These are phyloP conservation scores for Kwoniella sp. DNA, from an alignment of 768 basidiomycete species.

Conservation along the genomic window DNA sequence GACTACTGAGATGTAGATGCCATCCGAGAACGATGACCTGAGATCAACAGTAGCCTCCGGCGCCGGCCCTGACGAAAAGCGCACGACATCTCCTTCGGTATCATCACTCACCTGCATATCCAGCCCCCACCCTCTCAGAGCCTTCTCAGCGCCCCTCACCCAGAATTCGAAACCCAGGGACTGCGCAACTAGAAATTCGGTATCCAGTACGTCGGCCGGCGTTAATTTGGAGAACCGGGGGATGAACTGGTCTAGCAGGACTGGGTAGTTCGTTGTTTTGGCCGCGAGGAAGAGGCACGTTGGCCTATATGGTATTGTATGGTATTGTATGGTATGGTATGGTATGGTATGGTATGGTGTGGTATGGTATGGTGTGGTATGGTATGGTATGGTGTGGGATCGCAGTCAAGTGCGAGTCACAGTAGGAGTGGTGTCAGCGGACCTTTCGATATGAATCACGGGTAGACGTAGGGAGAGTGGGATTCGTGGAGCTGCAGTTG, in stretches of 20 bases:
- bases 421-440: too few species aligned
- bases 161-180: conserved; percentile 92
- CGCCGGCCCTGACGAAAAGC: too few species aligned
- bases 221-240: conserved; percentile 77
- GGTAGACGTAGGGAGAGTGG: too few species aligned
- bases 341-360: too few species aligned
- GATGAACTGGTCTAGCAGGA: conserved; percentile 82
- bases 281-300: conserved; percentile 92
- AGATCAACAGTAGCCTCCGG: too few species aligned
- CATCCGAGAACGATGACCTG: too few species aligned
- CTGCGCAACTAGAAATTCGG: conserved; percentile 95
- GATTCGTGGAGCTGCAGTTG: too few species aligned
- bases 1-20: not conserved
- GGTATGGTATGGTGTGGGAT: too few species aligned
- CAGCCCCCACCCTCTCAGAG: conserved; percentile 52
- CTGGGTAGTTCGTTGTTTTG: conserved; percentile 94
- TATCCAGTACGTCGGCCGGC: conserved; percentile 81
- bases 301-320: conserved; percentile 65
- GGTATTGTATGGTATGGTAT: conserved; percentile 11
- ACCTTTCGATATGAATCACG: too few species aligned
- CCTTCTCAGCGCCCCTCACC: conserved; percentile 58
- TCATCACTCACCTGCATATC: conserved; percentile 54
- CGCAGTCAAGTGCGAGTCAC: too few species aligned
- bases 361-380: too few species aligned
- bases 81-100: too few species aligned